Evolutionary conservation across 2,329 filamentous ascomycete species (phyloP).

Genomic region (Conoideocrella luteorostrata): DNA sequence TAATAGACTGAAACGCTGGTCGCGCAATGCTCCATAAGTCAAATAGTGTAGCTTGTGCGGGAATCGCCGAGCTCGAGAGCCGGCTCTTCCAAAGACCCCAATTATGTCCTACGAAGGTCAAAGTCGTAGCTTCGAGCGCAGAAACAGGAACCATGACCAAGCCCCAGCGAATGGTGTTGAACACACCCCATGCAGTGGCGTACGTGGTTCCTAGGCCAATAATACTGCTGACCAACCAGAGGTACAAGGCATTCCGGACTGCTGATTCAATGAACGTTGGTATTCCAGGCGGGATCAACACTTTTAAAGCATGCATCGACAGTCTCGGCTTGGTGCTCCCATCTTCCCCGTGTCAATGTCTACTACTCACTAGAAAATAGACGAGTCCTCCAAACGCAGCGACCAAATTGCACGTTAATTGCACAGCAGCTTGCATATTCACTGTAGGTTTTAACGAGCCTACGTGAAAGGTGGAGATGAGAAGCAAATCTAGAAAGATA

Average conservation of each 20-base stretch:
- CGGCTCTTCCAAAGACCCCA: constrained; percentile 49
- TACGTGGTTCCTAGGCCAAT: constrained; percentile 58
- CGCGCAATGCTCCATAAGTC: constrained; percentile 32
- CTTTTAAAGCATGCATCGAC: constrained; percentile 35
- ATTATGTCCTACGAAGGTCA: constrained; percentile 59
- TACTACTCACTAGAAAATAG: constrained; percentile 48
- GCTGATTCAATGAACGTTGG: constrained; percentile 59
- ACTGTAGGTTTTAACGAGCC: constrained; percentile 46
- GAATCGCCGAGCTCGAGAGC: constrained; percentile 16
- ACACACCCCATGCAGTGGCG: constrained; percentile 67
- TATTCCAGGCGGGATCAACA: constrained; percentile 50
- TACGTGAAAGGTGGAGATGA: constrained; percentile 62
- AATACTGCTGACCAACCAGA: constrained; percentile 63
- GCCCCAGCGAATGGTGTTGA: constrained; percentile 69
- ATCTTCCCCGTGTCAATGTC: not conserved
- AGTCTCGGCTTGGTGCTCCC: constrained; percentile 18
- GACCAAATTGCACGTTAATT: constrained; percentile 53
- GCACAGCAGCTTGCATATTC: constrained; percentile 58
- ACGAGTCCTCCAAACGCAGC: constrained; percentile 48
- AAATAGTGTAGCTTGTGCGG: constrained; percentile 13
- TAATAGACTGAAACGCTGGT: constrained; percentile 47
- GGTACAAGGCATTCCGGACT: constrained; percentile 61
- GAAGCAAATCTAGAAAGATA: constrained; percentile 58
- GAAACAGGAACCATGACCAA: constrained; percentile 68
- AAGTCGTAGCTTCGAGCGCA: constrained; percentile 57